These are phyloP conservation scores for Dactylonectria estremocensis DNA, from an alignment of 2,329 filamentous ascomycete genomes.

Conservation along the genomic window DNA sequence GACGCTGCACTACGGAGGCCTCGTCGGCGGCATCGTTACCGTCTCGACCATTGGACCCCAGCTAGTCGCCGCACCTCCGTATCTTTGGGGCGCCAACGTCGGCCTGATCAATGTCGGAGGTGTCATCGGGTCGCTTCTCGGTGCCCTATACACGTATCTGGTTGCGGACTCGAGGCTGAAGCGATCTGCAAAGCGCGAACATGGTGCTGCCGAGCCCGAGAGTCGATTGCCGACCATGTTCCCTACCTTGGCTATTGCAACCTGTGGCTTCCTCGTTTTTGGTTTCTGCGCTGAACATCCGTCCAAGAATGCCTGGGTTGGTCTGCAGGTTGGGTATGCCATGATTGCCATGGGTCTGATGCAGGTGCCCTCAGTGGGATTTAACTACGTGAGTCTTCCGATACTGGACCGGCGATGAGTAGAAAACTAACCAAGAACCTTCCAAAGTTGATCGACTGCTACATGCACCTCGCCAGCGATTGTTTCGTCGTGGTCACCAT, in stretches of 20 bases:
- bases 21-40: conserved; percentile 55
- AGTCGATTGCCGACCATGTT: conserved; percentile 51
- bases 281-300: conserved; percentile 50
- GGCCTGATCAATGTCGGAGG: conserved; percentile 55
- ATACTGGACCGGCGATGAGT: conserved; percentile 42
- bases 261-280: conserved; percentile 54
- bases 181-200: conserved; percentile 37
- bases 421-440: background rate
- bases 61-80: conserved; percentile 50
- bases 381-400: conserved; percentile 55
- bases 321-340: conserved; percentile 52
- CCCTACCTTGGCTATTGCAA: conserved; percentile 49
- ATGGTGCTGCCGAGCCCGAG: conserved; percentile 54
- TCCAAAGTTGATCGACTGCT: conserved; percentile 65
- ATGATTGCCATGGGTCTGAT: conserved; percentile 58
- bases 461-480: conserved; percentile 62
- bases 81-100: conserved; percentile 52
- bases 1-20: conserved; percentile 55
- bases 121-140: conserved; percentile 50
- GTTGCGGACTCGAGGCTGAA: conserved; percentile 46
- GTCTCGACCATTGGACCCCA: conserved; percentile 54
- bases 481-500: conserved; percentile 69
- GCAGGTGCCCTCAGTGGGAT: conserved; percentile 57
- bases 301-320: conserved; percentile 42
- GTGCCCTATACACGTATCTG: conserved; percentile 48